Evolutionary conservation across 1,284 basidiomycete genomes (phyloP).

Genomic region (Hortiboletus rubellus): DNA sequence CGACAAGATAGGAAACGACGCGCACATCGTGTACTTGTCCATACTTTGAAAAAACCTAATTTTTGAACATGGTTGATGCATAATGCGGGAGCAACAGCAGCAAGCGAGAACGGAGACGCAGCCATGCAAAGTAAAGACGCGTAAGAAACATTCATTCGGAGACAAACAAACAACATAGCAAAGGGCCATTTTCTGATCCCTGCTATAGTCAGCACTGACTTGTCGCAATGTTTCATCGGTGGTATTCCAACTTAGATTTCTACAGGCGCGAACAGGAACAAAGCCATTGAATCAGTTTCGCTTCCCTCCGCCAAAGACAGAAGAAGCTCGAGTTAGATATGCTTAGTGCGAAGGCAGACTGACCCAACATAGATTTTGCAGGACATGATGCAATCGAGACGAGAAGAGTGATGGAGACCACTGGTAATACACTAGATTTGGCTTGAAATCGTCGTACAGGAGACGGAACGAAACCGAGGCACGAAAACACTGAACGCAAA

Average conservation of each 20-base stretch:
- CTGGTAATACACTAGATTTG: constrained; percentile 40
- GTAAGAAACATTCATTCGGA: constrained; percentile 33
- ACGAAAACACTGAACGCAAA: constrained; percentile 46
- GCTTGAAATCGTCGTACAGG: constrained; percentile 38
- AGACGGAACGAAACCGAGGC: constrained; percentile 49
- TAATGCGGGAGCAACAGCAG: constrained; percentile 33
- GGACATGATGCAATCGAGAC: constrained; percentile 50
- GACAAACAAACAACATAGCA: constrained; percentile 37
- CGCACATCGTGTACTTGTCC: constrained; percentile 78
- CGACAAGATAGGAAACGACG: constrained; percentile 42
- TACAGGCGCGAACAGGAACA: constrained; percentile 46
- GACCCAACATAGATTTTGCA: constrained; percentile 86
- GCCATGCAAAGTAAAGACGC: constrained; percentile 27
- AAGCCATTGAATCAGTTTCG: constrained; percentile 50
- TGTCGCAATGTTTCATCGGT: constrained; percentile 84
- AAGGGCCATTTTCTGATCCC: constrained; percentile 39
- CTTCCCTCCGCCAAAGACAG: constrained; percentile 42
- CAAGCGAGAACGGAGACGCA: constrained; percentile 30
- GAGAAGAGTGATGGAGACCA: constrained; percentile 27
- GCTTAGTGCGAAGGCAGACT: constrained; percentile 54
- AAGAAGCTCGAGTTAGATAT: constrained; percentile 43
- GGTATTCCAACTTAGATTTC: constrained; percentile 93
- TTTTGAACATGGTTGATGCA: constrained; percentile 29
- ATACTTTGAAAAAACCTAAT: constrained; percentile 70
- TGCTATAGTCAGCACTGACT: constrained; percentile 64